Evolutionary conservation across 163 green algal genomes (phyloP), one percentile per base, ranked within the genome.

Genomic region (Chlamydomonas reinhardtii): DNA sequence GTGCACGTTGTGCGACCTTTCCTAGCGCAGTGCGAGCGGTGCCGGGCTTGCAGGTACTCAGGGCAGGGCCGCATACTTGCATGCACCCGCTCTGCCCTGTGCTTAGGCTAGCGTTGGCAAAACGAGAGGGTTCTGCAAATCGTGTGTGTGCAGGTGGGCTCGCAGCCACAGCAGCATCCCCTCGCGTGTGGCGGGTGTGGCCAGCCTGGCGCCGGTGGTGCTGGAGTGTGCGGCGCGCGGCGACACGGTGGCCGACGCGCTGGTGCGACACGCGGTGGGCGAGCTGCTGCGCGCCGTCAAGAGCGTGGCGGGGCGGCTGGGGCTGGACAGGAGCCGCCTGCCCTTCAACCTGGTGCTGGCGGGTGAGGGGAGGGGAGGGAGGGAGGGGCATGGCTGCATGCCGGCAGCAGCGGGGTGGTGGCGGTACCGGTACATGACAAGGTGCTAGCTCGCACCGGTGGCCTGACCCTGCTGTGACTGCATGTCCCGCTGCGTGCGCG

Each of bases 301-400:
- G 72, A 73, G 72, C n/a, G 81, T 87, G 81, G 73, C 75, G 8
- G 29, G 34, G 20, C 54, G 56, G 52, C 81, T 87, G 59, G 81
- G 73, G 34, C 35, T 87, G 81, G 81, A 87, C 71, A 39, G 39
- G 35, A 59, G 35, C 22, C 34, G 71, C 12, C 81, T 71, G 71
- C 81, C 81, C 2, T 87, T 82, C 70, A 73, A 68, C 59, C 59
- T 87, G 71, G 81, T 87, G 59, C 81, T 87, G 24, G 59, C 81
- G 59, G 81, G 81, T 79, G 72, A 4, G 76, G 17, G n/a, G n/a
- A n/a, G n/a, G n/a, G n/a, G n/a, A n/a, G n/a, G n/a, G n/a, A n/a
- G n/a, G 2, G 6, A 12, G 15, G 35, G 32, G 69, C 15, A 48
- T 48, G 39, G 39, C n/a, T n/a, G 39, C 27, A 20, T 24, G 14